Evolutionary conservation across 2,329 filamentous ascomycete species (phyloP), one percentile per base, ranked within the genome.

Genomic region (Ophiostoma tasmaniense): DNA sequence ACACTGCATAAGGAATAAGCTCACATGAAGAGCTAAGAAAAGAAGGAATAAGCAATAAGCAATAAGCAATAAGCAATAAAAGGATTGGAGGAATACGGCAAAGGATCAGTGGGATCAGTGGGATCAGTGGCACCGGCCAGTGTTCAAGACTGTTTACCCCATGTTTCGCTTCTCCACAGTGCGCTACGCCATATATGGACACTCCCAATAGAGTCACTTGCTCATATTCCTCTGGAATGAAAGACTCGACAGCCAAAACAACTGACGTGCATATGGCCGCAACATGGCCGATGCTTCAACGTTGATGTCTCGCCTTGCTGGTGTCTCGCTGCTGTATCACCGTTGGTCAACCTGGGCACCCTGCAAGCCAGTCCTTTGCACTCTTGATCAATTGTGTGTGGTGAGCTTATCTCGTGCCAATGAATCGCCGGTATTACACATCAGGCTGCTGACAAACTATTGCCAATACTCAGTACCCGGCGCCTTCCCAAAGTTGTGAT

Each of bases 91-190:
- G n/a, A 64, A 39, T 33, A 64, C 30, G 61, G 61, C 20, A 22
- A 35, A 22, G 61, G 10, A 22, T 35, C 55, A 33, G 55, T 61
- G 55, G 55, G 11, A 25, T 61, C n/a, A 20, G 39, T 22, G 22
- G 50, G 22, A 11, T 55, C 50, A 45, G 20, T 45, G 20, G 7
- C n/a, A n/a, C n/a, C n/a, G n/a, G n/a, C n/a, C 39, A 25, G n/a
- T 8, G 2, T 25, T 14, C 17, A 55, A 10, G 11, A 25, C n/a
- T 61, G 25, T 10, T 66, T 69, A 69, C 66, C 67, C 67, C 68
- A 69, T 65, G 61, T 68, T 69, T 62, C 66, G 35, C 20, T 68
- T 69, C 70, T 71, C 70, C 70, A 68, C 70, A 70, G 55, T 28
- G 66, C 66, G 45, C 66, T 68, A 68, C 66, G 45, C 66, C 67